phyloP scores from a whole-genome alignment of 1,284 basidiomycete species.

The Phylloboletellus chloephorus region DNA sequence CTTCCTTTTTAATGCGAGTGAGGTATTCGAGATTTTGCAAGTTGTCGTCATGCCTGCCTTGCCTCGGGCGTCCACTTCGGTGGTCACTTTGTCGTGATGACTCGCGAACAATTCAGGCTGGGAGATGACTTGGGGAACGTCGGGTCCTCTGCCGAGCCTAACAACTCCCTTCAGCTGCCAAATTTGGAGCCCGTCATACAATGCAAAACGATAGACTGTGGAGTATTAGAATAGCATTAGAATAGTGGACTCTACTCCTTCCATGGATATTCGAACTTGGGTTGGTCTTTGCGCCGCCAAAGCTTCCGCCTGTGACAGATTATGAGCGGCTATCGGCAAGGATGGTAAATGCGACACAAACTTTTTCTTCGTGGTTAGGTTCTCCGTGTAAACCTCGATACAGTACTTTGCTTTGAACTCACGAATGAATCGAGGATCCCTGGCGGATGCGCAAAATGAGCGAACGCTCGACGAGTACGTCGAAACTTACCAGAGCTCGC shows the following conservation, averaged over 20 bases:
- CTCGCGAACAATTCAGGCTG: no score
- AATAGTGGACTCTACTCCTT: slow-evolving; percentile 54
- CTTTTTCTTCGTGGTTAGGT: slow-evolving; percentile 84
- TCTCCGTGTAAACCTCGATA: slow-evolving; percentile 82
- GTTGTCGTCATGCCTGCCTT: no score
- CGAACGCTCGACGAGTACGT: not conserved
- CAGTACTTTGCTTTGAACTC: slow-evolving; percentile 87
- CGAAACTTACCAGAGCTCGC: slow-evolving; percentile 80
- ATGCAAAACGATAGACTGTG: slow-evolving; percentile 1
- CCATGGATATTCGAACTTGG: slow-evolving; percentile 83
- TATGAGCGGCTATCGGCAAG: slow-evolving; percentile 4
- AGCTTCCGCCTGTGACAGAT: slow-evolving; percentile 67
- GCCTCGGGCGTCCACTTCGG: no score
- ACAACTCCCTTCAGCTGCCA: no score
- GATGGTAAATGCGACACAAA: slow-evolving; percentile 37
- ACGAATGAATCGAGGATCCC: slow-evolving; percentile 95
- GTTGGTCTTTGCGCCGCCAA: slow-evolving; percentile 83
- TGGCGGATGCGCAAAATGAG: slow-evolving; percentile 26
- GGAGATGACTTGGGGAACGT: no score
- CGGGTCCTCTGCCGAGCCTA: no score
- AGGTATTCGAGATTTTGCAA: no score
- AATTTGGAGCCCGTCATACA: no score
- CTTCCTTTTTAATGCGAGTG: no score
- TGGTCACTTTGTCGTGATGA: no score
- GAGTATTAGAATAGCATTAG: not conserved